Evolutionary conservation across 345 rosid genomes (phyloP).

Genomic region (Odontarrhena argentea): DNA sequence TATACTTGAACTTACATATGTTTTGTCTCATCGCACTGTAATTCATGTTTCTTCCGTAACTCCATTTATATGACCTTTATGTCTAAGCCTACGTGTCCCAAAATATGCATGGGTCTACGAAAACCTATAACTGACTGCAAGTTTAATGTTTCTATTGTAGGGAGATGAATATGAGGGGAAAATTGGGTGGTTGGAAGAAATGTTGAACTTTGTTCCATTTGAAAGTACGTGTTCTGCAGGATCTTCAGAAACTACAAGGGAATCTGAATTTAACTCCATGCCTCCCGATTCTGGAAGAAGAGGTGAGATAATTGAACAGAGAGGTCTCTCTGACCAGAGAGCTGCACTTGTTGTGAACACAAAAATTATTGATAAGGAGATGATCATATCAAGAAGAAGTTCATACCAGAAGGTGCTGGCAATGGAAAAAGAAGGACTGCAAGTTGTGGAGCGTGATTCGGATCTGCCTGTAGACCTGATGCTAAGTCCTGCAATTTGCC

Average conservation of each 20-base stretch:
- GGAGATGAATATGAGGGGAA: slow-evolving; percentile 41
- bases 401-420: slow-evolving; percentile 80
- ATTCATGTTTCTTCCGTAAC: slow-evolving; percentile 6
- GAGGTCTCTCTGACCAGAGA: slow-evolving; percentile 43
- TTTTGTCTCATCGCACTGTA: slow-evolving; percentile 6
- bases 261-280: slow-evolving; percentile 41
- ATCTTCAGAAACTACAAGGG: slow-evolving; percentile 44
- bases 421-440: slow-evolving; percentile 79
- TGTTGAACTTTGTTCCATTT: slow-evolving; percentile 51
- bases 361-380: slow-evolving; percentile 69
- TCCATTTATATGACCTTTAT: neutral
- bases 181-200: slow-evolving; percentile 45
- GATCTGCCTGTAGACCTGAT: slow-evolving; percentile 78
- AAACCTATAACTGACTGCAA: slow-evolving; percentile 6
- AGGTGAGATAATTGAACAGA: slow-evolving; percentile 42
- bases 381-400: slow-evolving; percentile 85
- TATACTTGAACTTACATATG: slow-evolving; percentile 16
- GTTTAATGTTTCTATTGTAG: slow-evolving; percentile 39
- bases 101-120: slow-evolving; percentile 8
- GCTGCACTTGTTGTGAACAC: slow-evolving; percentile 71
- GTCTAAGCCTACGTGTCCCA: neutral
- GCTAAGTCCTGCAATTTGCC: slow-evolving; percentile 67
- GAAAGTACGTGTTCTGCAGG: slow-evolving; percentile 36
- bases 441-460: slow-evolving; percentile 86
- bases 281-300: slow-evolving; percentile 47